phyloP scores from a whole-genome alignment of 106 monocot genomes.

The Agapanthus africanus region DNA sequence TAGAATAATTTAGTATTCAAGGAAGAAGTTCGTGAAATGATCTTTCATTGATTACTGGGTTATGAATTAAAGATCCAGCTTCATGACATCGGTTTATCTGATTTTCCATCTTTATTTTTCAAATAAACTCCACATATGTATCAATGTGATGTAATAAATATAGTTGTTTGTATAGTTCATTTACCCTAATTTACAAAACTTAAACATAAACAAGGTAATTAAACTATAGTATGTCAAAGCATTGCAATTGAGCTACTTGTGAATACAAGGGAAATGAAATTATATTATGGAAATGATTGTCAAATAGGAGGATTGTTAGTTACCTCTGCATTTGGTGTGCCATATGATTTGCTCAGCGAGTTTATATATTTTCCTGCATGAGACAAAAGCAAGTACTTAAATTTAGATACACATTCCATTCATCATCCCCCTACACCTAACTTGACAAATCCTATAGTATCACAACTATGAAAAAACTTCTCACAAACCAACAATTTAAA shows the following conservation, averaged over 20 bases:
- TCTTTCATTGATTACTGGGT: no score
- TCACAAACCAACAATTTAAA: neutral
- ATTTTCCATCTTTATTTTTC: neutral
- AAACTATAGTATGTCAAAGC: neutral
- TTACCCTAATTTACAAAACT: neutral
- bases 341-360: neutral
- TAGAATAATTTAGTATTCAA: no score
- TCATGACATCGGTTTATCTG: neutral
- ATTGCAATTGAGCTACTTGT: no score
- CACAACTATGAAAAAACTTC: neutral
- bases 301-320: neutral
- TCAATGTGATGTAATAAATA: neutral
- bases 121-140: neutral
- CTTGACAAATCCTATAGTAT: neutral
- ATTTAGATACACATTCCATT: constrained; percentile 5
- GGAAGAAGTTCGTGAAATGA: no score
- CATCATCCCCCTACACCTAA: neutral
- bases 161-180: neutral
- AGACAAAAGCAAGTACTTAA: constrained; percentile 3
- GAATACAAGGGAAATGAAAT: no score
- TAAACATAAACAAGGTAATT: neutral
- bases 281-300: neutral
- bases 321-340: constrained; percentile 5
- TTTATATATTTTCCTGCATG: constrained; percentile 14
- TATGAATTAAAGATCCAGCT: no score